Base-by-base conservation (phyloP, 1,284 basidiomycete genomes). In the Trametes versicolor region DNA sequence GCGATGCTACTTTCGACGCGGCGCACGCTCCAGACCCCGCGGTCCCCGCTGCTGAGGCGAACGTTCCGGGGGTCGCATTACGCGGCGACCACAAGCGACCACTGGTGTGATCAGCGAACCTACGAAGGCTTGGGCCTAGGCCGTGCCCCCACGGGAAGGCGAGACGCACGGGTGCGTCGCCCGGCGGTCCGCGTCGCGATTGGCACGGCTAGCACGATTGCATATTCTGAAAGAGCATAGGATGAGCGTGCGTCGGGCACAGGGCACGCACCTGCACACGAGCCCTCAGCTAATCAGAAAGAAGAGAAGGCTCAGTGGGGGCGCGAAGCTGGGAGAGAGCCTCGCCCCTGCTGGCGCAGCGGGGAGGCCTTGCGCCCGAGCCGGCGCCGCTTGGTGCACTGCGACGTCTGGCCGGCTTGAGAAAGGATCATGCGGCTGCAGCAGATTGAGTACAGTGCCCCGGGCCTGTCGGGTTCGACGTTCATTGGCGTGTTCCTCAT, bases 191-290 rank as follows among this genome's bases (percentile, higher is more conserved):
- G 51, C 34, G 15, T n/a, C 32, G 37, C 21, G 48, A 62, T 62
- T 57, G 54, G 61, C 37, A 52, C 61, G 54, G 54, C 54, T 62
- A 45, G 50, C 50, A 23, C n/a, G 54, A 39, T 27, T 39, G 49
- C 48, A 34, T 62, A 36, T 57, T 41, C 61, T 57, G 54, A 39
- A 51, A 51, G 47, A 57, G 61, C 54, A 62, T 62, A 57, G 39
- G 61, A 62, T 51, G 61, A 57, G 61, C 49, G 45, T 62, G 54
- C 48, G 32, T 25, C 37, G 23, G 45, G 52, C 21, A 37, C 49
- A 52, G 54, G 39, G 48, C 54, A 55, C 25, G 60, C 36, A n/a
- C 47, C 27, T n/a, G 23, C 19, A 13, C 47, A 12, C 29, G 47
- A 36, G 32, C n/a, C 29, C 29, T 32, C 43, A 48, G 13, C 25